phyloP scores from a whole-genome alignment of 768 basidiomycete species.

The Hygrophorus russula region DNA sequence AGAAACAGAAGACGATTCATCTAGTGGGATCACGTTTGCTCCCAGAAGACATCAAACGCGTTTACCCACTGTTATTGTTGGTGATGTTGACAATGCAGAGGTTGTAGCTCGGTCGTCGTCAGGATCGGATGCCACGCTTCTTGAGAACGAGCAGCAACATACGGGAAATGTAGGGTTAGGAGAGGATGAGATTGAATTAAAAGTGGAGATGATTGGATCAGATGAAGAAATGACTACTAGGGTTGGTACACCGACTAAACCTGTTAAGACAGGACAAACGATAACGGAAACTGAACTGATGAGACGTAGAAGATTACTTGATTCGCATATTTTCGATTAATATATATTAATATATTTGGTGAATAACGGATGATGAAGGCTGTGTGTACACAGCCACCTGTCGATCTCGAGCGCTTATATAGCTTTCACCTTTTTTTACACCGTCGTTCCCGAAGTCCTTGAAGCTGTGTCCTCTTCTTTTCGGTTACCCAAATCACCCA shows the following conservation, averaged over 20 bases:
- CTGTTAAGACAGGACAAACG: conserved; percentile 39
- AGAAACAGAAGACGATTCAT: conserved; percentile 61
- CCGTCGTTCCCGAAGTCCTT: no score
- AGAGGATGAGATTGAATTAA: no score
- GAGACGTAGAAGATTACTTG: conserved; percentile 65
- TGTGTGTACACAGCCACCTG: neutral
- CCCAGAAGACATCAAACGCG: neutral
- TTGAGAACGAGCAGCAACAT: no score
- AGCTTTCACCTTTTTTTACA: neutral
- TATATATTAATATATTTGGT: no score
- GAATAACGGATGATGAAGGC: no score
- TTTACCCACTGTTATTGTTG: neutral
- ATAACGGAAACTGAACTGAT: conserved; percentile 75
- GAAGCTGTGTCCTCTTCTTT: conserved; percentile 9
- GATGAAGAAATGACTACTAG: neutral
- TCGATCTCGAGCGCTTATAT: neutral
- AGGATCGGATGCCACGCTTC: conserved; percentile 6
- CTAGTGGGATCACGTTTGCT: conserved; percentile 53
- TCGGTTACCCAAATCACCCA: no score
- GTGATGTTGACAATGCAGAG: no score
- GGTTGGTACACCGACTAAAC: conserved; percentile 4
- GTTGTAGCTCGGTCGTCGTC: conserved; percentile 1
- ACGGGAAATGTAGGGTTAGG: neutral
- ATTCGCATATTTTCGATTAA: conserved; percentile 50
- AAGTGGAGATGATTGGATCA: no score